Percentiles rank a stretch among this genome's conserved stretches.
Evolutionary conservation across 768 basidiomycete species (phyloP).

Genomic region (Hebeloma cylindrosporum): DNA sequence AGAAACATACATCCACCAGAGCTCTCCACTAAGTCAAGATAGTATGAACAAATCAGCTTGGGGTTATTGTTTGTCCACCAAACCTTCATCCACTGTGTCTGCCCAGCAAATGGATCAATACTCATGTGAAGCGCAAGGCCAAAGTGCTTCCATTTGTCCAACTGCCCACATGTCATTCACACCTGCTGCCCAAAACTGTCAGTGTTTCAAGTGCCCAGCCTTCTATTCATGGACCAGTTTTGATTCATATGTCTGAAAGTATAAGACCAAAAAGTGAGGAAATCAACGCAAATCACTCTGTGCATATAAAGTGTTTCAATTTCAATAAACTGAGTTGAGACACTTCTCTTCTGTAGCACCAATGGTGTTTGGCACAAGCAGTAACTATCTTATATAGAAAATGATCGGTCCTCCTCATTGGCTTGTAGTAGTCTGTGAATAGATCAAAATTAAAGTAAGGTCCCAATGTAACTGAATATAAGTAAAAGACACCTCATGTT

Average conservation of each 20-base stretch:
- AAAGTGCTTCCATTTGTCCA: constrained; percentile 43
- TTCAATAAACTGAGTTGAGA: no score
- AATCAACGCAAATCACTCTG: no score
- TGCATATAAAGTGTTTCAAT: no score
- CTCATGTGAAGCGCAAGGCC: constrained; percentile 31
- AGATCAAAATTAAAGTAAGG: no score
- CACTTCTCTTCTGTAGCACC: no score
- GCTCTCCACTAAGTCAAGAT: constrained; percentile 23
- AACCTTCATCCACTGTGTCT: constrained; percentile 29
- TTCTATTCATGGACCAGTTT: constrained; percentile 14
- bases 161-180: constrained; percentile 36
- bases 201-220: constrained; percentile 6
- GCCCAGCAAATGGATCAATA: constrained; percentile 32
- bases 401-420: no score
- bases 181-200: constrained; percentile 35
- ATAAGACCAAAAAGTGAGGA: no score
- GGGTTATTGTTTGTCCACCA: constrained; percentile 39
- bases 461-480: no score
- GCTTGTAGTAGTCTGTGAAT: no score
- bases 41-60: constrained; percentile 30
- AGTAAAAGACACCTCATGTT: no score
- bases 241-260: constrained; percentile 20
- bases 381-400: no score
- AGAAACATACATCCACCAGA: constrained; percentile 11
- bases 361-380: no score